Base-by-base conservation (phyloP, 176 grass and related monocot species). In the Oryza punctata region DNA sequence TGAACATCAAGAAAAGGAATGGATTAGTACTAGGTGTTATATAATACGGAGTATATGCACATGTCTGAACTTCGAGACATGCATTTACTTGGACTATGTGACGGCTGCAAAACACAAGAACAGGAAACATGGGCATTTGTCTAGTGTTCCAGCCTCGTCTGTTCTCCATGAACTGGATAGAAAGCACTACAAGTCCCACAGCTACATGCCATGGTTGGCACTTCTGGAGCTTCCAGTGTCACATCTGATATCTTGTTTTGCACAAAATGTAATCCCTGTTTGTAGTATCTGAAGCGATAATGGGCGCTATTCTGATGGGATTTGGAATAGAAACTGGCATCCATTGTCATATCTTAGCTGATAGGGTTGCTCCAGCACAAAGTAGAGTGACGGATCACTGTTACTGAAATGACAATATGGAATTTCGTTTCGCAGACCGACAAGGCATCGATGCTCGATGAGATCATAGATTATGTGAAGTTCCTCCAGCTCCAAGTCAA, bases 401-500 rank as follows among this genome's bases (percentile, higher is more conserved):
- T 82, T 41, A 12, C 45, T 74, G 67, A 85, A 86, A 69, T 79
- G 85, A 83, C 76, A 28, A 54, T 33, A 43, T 63, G 69, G 69
- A 90, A 87, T 70, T 90, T 79, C 83, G 65, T 65, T 65, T 91
- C 89, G 82, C 89, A 99, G 96, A 89, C 88, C 54, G 96, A 99
- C 91, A 99, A 99, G 78, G 96, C 96, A 69, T 90, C 91, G 13
- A 99, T 99, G 93, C 91, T 99, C 21, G 93, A 99, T 7, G 96
- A 99, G 93, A 99, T 99, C 47, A 96, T 99, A 88, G 96, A 99
- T 84, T 96, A 99, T 81, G 96, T 99, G 23, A 99, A 99, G 67
- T 99, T 99, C 81, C 96, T 99, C 33, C 96, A 99, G 85, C 87
- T 99, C 45, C 96, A 99, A 91, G 96, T 99, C 91, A 99, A 99